Evolutionary conservation across 768 basidiomycete species (phyloP).

Genomic region (Naganishia randhawae): DNA sequence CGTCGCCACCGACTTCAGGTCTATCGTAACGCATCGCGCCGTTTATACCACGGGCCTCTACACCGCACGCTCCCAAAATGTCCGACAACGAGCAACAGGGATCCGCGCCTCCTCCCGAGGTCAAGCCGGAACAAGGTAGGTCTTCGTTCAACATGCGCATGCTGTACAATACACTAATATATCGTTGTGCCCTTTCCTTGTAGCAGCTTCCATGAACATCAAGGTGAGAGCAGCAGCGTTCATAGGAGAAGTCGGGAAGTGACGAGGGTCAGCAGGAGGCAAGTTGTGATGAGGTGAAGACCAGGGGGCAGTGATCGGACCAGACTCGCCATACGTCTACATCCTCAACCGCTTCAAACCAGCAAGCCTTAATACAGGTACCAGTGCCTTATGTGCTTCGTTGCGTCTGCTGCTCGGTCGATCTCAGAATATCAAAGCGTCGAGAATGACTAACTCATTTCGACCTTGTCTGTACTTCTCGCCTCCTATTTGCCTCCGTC

Average conservation of each 20-base stretch:
- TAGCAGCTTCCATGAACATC: constrained; percentile 28
- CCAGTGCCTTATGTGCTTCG: neutral
- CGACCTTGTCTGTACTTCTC: neutral
- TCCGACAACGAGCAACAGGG: constrained; percentile 26
- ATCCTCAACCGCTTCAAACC: neutral
- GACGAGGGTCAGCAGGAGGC: neutral
- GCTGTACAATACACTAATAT: neutral
- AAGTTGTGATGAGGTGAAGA: neutral
- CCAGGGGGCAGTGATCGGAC: neutral
- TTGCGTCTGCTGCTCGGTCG: neutral
- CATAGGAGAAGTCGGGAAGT: too few relatives aligned
- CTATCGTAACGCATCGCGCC: neutral
- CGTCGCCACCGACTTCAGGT: neutral
- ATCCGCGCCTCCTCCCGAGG: constrained; percentile 26
- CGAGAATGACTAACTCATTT: neutral
- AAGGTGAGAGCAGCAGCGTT: constrained; percentile 20
- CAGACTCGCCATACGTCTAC: neutral
- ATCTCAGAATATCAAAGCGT: neutral
- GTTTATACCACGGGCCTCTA: neutral
- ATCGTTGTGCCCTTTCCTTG: neutral
- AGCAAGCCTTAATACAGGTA: neutral
- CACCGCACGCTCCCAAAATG: neutral
- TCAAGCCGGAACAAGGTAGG: constrained; percentile 27
- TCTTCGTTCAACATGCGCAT: neutral
- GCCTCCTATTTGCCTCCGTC: neutral